Conservation (phyloP, 2,329 filamentous ascomycete genomes). For the Alternaria viburni region DNA sequence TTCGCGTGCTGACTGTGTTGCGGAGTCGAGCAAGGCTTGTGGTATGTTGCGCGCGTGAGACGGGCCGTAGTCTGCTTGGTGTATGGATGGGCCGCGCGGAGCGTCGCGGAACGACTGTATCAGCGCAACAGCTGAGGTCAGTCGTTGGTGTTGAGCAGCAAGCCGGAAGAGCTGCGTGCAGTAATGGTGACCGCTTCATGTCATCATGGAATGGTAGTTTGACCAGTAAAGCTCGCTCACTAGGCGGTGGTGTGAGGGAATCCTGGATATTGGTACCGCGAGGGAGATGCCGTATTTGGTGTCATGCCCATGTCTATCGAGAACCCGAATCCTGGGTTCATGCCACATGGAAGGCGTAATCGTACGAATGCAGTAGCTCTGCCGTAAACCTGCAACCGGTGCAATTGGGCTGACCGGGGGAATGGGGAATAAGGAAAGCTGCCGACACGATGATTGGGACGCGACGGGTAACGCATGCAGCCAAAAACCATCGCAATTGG, state of each 20-base stretch:
- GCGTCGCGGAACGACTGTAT: neutral
- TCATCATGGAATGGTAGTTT: neutral
- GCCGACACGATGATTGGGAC: conserved; percentile 1
- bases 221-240: neutral
- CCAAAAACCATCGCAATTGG: neutral
- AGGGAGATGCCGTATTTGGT: neutral
- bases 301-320: neutral
- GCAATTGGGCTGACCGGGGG: conserved; percentile 10
- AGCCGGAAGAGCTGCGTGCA: neutral
- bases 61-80: neutral
- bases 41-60: neutral
- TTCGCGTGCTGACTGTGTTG: neutral
- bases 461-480: neutral
- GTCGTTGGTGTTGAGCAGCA: neutral
- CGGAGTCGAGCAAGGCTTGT: neutral
- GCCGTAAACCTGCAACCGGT: conserved; percentile 2
- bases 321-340: neutral
- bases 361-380: conserved; percentile 8
- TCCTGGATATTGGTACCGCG: conserved; percentile 1
- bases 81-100: neutral
- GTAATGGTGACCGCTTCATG: neutral
- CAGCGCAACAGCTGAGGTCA: neutral
- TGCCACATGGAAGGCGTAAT: neutral
- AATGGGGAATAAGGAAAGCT: conserved; percentile 8
- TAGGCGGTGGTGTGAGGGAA: neutral